A percentile compares a stretch with the other conserved stretches of the same genome.
Evolutionary conservation across 2,329 filamentous ascomycete species (phyloP).

Genomic region (Trichophaea hybrida): DNA sequence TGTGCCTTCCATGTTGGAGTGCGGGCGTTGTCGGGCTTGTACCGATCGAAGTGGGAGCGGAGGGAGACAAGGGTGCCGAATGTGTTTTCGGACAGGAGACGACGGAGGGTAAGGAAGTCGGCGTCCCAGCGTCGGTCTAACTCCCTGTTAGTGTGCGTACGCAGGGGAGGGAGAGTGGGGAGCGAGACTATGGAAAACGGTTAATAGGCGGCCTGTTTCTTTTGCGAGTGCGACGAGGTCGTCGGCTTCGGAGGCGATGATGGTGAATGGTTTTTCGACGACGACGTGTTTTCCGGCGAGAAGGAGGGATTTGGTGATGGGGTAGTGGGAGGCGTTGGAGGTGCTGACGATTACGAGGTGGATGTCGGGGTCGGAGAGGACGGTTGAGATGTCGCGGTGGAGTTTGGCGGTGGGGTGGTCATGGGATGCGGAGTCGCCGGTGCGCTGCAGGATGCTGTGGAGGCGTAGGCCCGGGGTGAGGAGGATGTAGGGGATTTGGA

Average conservation of each 20-base stretch:
- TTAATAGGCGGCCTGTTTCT: slow-evolving; percentile 29
- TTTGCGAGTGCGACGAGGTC: slow-evolving; percentile 29
- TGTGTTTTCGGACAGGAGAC: slow-evolving; percentile 16
- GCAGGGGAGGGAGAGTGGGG: not conserved
- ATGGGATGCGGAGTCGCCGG: slow-evolving; percentile 37
- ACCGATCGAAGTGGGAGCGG: slow-evolving; percentile 26
- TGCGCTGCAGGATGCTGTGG: slow-evolving; percentile 38
- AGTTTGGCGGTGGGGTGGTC: slow-evolving; percentile 35
- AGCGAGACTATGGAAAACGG: slow-evolving; percentile 31
- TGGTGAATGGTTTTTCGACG: slow-evolving; percentile 33
- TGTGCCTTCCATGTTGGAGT: slow-evolving; percentile 19
- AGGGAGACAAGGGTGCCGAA: slow-evolving; percentile 22
- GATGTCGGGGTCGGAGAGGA: slow-evolving; percentile 30
- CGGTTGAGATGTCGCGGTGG: slow-evolving; percentile 29
- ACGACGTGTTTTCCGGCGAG: slow-evolving; percentile 31
- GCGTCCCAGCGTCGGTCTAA: slow-evolving; percentile 31
- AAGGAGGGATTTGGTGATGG: slow-evolving; percentile 30
- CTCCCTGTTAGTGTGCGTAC: slow-evolving; percentile 2
- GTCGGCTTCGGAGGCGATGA: slow-evolving; percentile 29
- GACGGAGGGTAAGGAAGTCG: slow-evolving; percentile 31
- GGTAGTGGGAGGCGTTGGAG: slow-evolving; percentile 28
- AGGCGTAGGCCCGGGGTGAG: slow-evolving; percentile 36
- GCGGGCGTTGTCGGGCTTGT: slow-evolving; percentile 18
- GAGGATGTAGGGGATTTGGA: slow-evolving; percentile 40
- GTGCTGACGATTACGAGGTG: slow-evolving; percentile 32